Conservation (phyloP, 208 protist species). For the Wallacemonas sp. region DNA sequence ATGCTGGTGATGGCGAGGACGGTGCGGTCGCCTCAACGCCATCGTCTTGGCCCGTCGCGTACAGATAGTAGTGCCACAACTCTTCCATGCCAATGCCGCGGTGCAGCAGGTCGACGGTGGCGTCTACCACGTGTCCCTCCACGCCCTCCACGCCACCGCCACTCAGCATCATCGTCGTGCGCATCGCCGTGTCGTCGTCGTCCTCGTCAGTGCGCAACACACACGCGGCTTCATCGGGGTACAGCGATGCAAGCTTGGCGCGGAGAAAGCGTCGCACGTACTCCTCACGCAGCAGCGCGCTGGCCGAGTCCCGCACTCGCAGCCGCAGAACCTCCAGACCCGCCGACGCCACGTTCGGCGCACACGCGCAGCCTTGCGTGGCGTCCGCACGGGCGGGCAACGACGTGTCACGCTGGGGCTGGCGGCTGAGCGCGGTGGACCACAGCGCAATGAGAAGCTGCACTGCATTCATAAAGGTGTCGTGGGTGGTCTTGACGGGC, state of each 20-base stretch:
- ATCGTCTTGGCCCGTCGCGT: constrained; percentile 4
- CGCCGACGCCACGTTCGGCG: background rate
- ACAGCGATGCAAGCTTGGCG: constrained; percentile 21
- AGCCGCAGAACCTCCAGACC: constrained; percentile 38
- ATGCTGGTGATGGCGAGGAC: no score
- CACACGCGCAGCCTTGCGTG: background rate
- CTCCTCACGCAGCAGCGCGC: constrained; percentile 28
- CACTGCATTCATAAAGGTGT: constrained; percentile 22
- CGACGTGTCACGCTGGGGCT: background rate
- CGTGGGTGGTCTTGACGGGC: background rate
- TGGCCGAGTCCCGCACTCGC: constrained; percentile 22
- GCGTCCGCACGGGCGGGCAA: constrained; percentile 29
- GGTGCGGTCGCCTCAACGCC: background rate
- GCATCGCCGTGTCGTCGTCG: no score
- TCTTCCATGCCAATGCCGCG: background rate
- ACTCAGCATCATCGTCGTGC: background rate
- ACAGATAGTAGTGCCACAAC: constrained; percentile 8
- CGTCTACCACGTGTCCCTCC: background rate
- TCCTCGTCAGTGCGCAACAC: constrained; percentile 13
- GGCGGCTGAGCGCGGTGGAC: constrained; percentile 18
- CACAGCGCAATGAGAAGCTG: constrained; percentile 54
- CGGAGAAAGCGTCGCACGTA: constrained; percentile 41
- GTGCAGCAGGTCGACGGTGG: background rate
- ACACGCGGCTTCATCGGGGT: constrained; percentile 13
- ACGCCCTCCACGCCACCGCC: background rate